Conservation (phyloP, 2,329 filamentous ascomycete genomes). For the Diaporthe sp. region DNA sequence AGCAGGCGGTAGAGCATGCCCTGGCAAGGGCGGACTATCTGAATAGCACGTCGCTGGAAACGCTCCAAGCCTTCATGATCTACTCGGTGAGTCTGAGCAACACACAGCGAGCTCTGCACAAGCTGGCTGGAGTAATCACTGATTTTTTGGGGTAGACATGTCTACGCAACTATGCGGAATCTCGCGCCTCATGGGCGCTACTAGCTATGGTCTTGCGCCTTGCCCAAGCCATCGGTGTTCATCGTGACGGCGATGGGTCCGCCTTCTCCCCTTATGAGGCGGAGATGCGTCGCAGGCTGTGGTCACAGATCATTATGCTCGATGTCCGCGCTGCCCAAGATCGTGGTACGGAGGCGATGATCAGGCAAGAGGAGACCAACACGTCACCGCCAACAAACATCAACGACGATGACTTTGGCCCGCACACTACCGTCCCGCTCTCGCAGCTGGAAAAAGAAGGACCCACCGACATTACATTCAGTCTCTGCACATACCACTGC, state of each 20-base stretch:
- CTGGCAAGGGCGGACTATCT: conserved; percentile 60
- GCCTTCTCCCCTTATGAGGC: conserved; percentile 64
- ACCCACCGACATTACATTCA: conserved; percentile 58
- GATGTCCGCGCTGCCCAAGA: conserved; percentile 70
- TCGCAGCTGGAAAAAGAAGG: conserved; percentile 47
- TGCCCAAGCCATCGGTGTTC: conserved; percentile 58
- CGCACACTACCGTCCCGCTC: conserved; percentile 52
- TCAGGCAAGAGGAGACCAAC: conserved; percentile 59
- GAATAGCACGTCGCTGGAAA: conserved; percentile 55
- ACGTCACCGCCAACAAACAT: conserved; percentile 65
- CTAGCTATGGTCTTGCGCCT: conserved; percentile 58
- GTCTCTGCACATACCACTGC: conserved; percentile 56
- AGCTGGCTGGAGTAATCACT: not conserved
- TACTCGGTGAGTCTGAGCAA: conserved; percentile 51
- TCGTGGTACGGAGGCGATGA: conserved; percentile 62
- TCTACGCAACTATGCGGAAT: conserved; percentile 54
- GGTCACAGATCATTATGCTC: conserved; percentile 74
- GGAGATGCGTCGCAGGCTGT: conserved; percentile 72
- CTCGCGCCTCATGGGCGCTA: conserved; percentile 59
- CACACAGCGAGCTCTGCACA: not conserved
- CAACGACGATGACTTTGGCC: conserved; percentile 66
- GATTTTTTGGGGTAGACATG: conserved; percentile 48
- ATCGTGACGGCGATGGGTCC: conserved; percentile 57
- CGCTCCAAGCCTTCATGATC: conserved; percentile 58
- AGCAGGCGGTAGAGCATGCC: conserved; percentile 54